phyloP scores from a whole-genome alignment of 2,329 filamentous ascomycete genomes.

The Diatrype stigma region DNA sequence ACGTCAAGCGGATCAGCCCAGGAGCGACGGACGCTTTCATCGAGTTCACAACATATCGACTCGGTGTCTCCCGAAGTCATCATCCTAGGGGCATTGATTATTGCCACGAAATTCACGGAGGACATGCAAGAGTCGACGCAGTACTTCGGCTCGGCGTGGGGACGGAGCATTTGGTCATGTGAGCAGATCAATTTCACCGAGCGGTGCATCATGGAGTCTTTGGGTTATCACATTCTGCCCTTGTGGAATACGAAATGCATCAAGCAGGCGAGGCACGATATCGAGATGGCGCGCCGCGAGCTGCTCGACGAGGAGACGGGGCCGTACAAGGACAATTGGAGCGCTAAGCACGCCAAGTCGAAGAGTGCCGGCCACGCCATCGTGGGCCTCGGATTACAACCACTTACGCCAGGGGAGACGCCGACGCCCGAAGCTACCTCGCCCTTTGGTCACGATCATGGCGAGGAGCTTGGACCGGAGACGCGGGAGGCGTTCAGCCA shows the following conservation, averaged over 20 bases:
- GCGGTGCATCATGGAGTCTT: conserved; percentile 59
- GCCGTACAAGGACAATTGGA: conserved; percentile 12
- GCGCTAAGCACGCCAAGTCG: conserved; percentile 31
- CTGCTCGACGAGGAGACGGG: conserved; percentile 20
- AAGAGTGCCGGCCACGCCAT: conserved; percentile 36
- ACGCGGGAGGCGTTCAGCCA: conserved; percentile 20
- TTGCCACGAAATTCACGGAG: conserved; percentile 63
- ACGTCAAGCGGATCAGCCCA: conserved; percentile 16
- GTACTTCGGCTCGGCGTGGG: conserved; percentile 53
- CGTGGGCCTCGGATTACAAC: conserved; percentile 34
- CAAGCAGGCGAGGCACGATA: conserved; percentile 57
- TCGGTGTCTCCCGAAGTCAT: conserved; percentile 59
- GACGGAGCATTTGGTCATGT: conserved; percentile 51
- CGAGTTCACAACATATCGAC: conserved; percentile 48
- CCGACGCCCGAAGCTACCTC: conserved; percentile 27
- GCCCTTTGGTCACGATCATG: conserved; percentile 12
- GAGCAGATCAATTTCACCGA: conserved; percentile 62
- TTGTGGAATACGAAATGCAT: conserved; percentile 54
- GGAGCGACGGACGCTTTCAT: conserved; percentile 43
- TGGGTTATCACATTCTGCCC: conserved; percentile 60
- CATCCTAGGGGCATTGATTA: conserved; percentile 56
- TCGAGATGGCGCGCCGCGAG: conserved; percentile 53
- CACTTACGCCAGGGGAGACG: conserved; percentile 39
- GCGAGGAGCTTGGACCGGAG: conserved; percentile 10
- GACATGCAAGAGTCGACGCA: conserved; percentile 52